These are phyloP conservation scores for Colletotrichum incanum DNA, from an alignment of 2,329 filamentous ascomycete genomes.

Conservation along the genomic window DNA sequence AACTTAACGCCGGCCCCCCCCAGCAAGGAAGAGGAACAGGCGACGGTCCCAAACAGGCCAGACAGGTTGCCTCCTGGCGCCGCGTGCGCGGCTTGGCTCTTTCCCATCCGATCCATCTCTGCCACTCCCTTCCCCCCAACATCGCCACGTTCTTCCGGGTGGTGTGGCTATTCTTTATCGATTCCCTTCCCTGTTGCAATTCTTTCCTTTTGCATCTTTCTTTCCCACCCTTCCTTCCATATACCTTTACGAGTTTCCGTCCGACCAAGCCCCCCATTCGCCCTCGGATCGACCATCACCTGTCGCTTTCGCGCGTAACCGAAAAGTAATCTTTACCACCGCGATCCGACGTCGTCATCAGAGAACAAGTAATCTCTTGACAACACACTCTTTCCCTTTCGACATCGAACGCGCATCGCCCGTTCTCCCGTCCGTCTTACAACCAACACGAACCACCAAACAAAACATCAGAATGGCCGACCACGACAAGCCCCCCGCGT, in stretches of 20 bases:
- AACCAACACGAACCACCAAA: constrained; percentile 6
- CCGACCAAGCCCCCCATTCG: not conserved
- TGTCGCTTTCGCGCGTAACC: not conserved
- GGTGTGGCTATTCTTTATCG: constrained; percentile 12
- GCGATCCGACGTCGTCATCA: not conserved
- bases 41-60: constrained; percentile 2
- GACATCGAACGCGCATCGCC: not conserved
- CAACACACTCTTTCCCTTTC: not conserved
- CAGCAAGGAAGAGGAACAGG: not conserved
- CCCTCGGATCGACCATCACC: not conserved
- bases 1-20: constrained; percentile 29
- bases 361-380: not conserved
- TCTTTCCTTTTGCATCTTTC: not conserved
- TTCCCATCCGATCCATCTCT: constrained; percentile 32
- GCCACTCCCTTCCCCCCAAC: constrained; percentile 19
- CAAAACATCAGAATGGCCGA: constrained; percentile 57
- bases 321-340: not conserved
- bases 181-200: not conserved
- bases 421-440: not conserved
- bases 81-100: constrained; percentile 36
- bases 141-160: constrained; percentile 36
- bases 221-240: not conserved
- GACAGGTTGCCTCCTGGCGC: constrained; percentile 22
- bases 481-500: constrained; percentile 66
- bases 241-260: not conserved